Percentiles rank a stretch among this genome's conserved stretches.
Evolutionary conservation across 176 grass and related monocot species (phyloP).

Genomic region (Puccinellia tenuiflora): DNA sequence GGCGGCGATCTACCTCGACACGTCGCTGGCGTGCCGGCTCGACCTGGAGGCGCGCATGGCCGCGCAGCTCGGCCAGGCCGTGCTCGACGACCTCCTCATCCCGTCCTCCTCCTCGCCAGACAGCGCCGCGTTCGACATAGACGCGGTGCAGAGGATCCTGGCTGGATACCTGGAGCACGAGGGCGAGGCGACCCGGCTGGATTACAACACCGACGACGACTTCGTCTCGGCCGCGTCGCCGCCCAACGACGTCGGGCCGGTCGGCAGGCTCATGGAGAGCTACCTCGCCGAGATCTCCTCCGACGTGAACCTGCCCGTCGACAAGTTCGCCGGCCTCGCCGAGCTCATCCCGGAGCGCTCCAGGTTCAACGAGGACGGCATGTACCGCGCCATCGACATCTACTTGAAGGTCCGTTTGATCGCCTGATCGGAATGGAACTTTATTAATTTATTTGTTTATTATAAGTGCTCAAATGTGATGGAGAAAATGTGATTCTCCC

Average conservation of each 20-base stretch:
- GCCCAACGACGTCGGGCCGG: constrained; percentile 33
- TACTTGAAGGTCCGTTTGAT: constrained; percentile 58
- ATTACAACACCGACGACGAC: constrained; percentile 74
- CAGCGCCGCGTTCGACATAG: constrained; percentile 51
- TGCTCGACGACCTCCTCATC: constrained; percentile 83
- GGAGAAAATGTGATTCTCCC: neutral
- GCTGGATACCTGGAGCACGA: constrained; percentile 74
- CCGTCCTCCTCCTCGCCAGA: constrained; percentile 38
- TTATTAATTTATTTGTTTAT: neutral
- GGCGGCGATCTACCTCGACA: constrained; percentile 67
- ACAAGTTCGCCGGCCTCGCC: constrained; percentile 59
- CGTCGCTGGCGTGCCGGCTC: constrained; percentile 76
- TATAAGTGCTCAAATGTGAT: neutral
- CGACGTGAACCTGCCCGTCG: constrained; percentile 52
- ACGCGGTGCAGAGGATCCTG: constrained; percentile 75
- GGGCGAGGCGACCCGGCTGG: constrained; percentile 40
- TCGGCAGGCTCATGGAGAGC: constrained; percentile 77
- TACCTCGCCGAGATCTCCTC: constrained; percentile 87
- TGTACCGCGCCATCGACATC: constrained; percentile 95
- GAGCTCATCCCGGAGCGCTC: constrained; percentile 73
- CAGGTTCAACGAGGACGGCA: constrained; percentile 77
- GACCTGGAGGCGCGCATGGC: constrained; percentile 83
- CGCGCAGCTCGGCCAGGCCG: constrained; percentile 64
- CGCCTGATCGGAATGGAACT: neutral
- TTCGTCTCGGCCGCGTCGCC: constrained; percentile 45